Percentiles rank a stretch among this genome's conserved stretches.
Conservation (phyloP, 2,329 filamentous ascomycete species). For the Colletotrichum phormii region DNA sequence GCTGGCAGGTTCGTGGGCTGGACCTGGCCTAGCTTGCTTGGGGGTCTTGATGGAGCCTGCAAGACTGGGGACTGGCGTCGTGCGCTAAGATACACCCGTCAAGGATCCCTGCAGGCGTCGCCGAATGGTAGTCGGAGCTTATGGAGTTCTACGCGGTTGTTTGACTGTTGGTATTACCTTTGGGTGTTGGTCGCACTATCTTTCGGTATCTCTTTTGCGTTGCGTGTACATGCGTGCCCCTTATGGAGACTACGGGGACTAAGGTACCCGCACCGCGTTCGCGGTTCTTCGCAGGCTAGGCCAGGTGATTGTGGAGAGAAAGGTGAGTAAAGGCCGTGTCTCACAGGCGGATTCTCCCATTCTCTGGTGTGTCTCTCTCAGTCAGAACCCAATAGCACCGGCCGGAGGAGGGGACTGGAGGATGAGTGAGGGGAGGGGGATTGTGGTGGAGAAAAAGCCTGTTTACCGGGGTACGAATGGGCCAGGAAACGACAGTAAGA, state of each 20-base stretch:
- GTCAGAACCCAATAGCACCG: not conserved
- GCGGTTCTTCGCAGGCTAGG: not conserved
- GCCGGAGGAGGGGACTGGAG: not conserved
- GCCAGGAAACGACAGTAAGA: not conserved
- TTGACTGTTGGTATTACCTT: conserved; percentile 19
- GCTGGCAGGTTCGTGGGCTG: conserved; percentile 25
- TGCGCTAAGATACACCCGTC: conserved; percentile 27
- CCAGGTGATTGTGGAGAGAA: not conserved
- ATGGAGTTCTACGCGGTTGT: not conserved
- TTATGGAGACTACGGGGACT: conserved; percentile 9
- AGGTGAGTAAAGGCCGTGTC: not conserved
- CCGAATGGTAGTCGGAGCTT: conserved; percentile 12
- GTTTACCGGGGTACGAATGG: not conserved
- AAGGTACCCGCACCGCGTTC: conserved; percentile 6
- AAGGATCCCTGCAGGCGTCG: conserved; percentile 17
- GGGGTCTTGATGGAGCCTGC: conserved; percentile 11
- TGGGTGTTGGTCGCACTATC: not conserved
- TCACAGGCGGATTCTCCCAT: not conserved
- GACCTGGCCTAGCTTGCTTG: conserved; percentile 27
- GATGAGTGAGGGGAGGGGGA: conserved; percentile 4
- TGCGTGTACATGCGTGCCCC: not conserved
- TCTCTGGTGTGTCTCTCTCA: not conserved
- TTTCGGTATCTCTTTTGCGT: conserved; percentile 13
- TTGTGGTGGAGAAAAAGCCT: conserved; percentile 1
- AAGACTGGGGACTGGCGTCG: conserved; percentile 11